Conservation (phyloP, 2,329 filamentous ascomycete genomes). For the Ustulina deusta region DNA sequence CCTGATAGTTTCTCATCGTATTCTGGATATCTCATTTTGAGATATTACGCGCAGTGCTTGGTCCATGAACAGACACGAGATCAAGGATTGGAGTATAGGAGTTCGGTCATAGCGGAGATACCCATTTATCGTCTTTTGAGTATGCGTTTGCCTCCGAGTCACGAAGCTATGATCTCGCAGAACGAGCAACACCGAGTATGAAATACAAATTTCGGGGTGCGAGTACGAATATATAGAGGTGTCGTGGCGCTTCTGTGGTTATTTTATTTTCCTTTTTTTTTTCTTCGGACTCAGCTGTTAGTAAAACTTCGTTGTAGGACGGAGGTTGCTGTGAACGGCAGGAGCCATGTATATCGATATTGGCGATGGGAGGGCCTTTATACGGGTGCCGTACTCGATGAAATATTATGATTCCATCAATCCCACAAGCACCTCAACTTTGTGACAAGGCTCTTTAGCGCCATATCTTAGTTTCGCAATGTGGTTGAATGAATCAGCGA, state of each 20-base stretch:
- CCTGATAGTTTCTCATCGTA: conserved; percentile 9
- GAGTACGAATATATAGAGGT: conserved; percentile 23
- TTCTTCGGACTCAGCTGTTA: neutral
- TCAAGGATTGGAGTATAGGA: conserved; percentile 42
- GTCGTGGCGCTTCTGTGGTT: conserved; percentile 17
- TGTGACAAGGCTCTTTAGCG: conserved; percentile 38
- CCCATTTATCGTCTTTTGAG: conserved; percentile 46
- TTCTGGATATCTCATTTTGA: conserved; percentile 26
- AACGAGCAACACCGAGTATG: conserved; percentile 41
- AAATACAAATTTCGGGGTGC: conserved; percentile 38
- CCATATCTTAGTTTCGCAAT: conserved; percentile 45
- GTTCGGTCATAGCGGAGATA: conserved; percentile 49
- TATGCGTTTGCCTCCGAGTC: conserved; percentile 43
- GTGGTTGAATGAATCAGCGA: conserved; percentile 45
- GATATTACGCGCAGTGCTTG: conserved; percentile 21
- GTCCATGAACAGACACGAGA: conserved; percentile 23
- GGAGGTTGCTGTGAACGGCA: neutral
- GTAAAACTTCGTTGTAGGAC: conserved; percentile 1
- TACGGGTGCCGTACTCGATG: conserved; percentile 18
- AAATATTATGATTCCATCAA: conserved; percentile 30
- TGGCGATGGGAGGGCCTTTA: conserved; percentile 1
- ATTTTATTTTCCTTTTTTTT: conserved; percentile 3
- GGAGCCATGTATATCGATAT: conserved; percentile 3
- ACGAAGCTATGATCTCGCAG: conserved; percentile 36
- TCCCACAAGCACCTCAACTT: conserved; percentile 44